Evolutionary conservation across 164 flowering plant species (phyloP), one percentile per base, ranked within the genome.

Genomic region (Nymphaea thermarum): DNA sequence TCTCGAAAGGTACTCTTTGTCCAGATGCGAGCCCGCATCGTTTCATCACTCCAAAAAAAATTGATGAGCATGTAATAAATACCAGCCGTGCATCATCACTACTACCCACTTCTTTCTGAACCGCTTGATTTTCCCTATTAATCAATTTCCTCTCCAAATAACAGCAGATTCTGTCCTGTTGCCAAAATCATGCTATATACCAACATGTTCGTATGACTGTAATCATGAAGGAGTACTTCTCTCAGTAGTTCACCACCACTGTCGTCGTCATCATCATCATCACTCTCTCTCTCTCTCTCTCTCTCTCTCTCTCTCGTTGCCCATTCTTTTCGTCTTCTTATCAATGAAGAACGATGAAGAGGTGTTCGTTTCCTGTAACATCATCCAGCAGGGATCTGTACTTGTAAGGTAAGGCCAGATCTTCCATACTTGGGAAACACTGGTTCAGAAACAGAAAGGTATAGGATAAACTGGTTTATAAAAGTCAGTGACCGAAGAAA

Each of bases 281-380:
- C 60, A 8, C 60, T 55, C 60, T 55, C 60, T 55, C 60, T 55
- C 60, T 55, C 60, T 55, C 60, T 55, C 60, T 55, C 60, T 55
- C 60, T 55, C 60, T 55, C 60, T 55, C 60, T 55, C 2, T 55
- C 60, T 55, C 60, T 55, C 2, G 1, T 16, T 55, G 12, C 2
- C 60, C 16, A 10, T 55, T 16, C 16, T 16, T 55, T 16, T 55
- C 60, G 10, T 55, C 60, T 16, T 55, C 60, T 25, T 25, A 25
- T 25, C 36, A 25, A 25, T 25, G 36, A 25, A 25, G 36, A 25
- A 25, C 36, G 36, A 25, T 1, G 36, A 25, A 25, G 36, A 25
- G 1, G 36, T 25, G 36, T 25, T 25, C 36, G 36, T 25, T 25
- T 25, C 36, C 36, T 25, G 36, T 25, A 25, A 25, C 36, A 25